Conservation (phyloP, 331 rosid species). For the Quercus tomentella region DNA sequence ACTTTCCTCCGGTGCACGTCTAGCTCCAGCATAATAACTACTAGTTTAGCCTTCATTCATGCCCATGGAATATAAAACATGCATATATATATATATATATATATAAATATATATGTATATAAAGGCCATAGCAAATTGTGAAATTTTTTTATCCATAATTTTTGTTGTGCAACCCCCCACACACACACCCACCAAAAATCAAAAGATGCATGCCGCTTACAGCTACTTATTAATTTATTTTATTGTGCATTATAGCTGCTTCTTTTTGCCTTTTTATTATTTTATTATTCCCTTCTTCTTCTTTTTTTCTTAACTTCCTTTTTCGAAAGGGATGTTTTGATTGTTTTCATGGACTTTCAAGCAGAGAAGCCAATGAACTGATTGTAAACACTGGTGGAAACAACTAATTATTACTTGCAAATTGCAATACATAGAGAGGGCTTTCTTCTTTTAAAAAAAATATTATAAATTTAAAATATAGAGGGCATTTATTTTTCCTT, state of each 20-base stretch:
- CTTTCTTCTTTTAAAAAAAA: no score
- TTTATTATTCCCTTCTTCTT: neutral
- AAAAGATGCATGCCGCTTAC: constrained; percentile 25
- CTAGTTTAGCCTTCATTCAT: constrained; percentile 22
- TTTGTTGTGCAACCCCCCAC: neutral
- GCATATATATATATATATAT: neutral
- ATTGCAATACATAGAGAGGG: neutral
- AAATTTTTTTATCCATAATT: constrained; percentile 13
- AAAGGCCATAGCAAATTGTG: constrained; percentile 10
- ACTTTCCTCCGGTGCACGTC: constrained; percentile 30
- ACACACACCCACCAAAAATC: constrained; percentile 36
- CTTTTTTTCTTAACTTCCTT: neutral
- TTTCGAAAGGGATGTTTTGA: neutral
- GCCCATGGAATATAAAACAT: constrained; percentile 10
- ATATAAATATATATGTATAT: neutral
- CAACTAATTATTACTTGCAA: neutral
- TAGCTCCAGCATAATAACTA: constrained; percentile 21
- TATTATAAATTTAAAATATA: no score
- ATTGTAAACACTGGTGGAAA: neutral
- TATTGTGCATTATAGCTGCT: constrained; percentile 15
- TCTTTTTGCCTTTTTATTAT: constrained; percentile 1
- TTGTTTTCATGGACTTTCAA: constrained; percentile 1
- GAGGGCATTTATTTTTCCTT: no score
- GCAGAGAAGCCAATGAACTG: neutral
- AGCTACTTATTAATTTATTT: constrained; percentile 10